Evolutionary conservation across 2,329 filamentous ascomycete species (phyloP), one percentile per base, ranked within the genome.

Genomic region (Emmonsiellopsis sp.): DNA sequence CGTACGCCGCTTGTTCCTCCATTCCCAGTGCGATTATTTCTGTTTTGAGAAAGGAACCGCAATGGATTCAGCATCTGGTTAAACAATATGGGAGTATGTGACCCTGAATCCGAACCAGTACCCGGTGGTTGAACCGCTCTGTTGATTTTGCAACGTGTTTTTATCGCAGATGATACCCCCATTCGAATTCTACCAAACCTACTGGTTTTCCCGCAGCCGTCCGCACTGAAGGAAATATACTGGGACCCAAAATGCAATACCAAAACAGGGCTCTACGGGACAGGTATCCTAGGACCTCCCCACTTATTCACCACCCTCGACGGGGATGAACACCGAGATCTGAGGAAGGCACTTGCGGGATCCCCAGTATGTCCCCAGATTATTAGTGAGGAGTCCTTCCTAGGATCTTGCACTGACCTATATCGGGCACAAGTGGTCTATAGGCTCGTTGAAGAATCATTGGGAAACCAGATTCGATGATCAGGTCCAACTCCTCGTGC

Each of bases 151-250:
- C 37, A 45, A 10, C 10, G 31, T 39, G 17, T 37, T 45, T 6
- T 42, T n/a, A 36, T 43, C 33, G 31, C 40, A 66, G 63, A 58
- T 27, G 62, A 68, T 2, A 56, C 45, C 13, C 69, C 68, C 14
- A 70, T 72, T 53, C 68, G 69, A 45, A 69, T 72, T 39, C 61
- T 66, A 1, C 71, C 71, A 0, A 68, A 61, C 2, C 61, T 70
- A 58, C 61, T 73, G 1, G 53, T 73, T 21, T 72, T 72, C 48
- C 65, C 67, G 10, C 60, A 61, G 2, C 60, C 67, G 2, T 66
- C 66, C 2, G 58, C 71, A 0, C 53, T 72, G 11, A 69, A 66
- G 52, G 65, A 71, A 32, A 74, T 74, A 48, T 74, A 73, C 59
- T 67, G 69, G 63, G 66, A 69, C 33, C 60, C 65, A 2, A 62